Conservation (phyloP, 495 filamentous ascomycete species). For the Podospora conica region DNA sequence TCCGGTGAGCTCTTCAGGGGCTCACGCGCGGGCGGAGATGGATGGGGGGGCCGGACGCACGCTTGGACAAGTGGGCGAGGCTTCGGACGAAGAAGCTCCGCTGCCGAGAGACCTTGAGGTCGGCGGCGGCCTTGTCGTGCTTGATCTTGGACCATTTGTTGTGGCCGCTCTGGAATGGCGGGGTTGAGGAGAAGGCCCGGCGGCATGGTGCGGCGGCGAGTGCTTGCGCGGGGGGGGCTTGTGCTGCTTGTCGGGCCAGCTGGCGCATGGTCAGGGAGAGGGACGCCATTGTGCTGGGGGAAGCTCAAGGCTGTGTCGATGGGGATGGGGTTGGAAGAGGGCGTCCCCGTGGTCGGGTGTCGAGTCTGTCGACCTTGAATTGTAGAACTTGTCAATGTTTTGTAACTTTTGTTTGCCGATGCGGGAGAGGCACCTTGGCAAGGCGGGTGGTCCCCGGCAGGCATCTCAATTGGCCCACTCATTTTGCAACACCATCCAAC, state of each 20-base stretch:
- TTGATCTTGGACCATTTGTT: constrained; percentile 93
- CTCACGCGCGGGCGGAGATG: not conserved
- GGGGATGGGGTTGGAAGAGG: not conserved
- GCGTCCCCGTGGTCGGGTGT: not conserved
- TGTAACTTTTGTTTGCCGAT: not conserved
- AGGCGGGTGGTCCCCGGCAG: not conserved
- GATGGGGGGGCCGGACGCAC: constrained; percentile 29
- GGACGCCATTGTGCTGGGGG: constrained; percentile 16
- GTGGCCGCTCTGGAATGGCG: constrained; percentile 59
- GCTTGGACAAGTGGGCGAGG: constrained; percentile 47
- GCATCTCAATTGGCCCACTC: not conserved
- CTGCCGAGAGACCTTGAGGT: constrained; percentile 50
- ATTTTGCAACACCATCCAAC: not conserved
- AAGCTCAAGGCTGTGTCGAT: not conserved
- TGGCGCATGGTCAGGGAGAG: constrained; percentile 12
- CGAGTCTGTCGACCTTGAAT: not conserved
- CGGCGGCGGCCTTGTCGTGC: constrained; percentile 83
- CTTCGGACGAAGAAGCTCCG: constrained; percentile 42
- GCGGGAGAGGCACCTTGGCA: not conserved
- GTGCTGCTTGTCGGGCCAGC: not conserved
- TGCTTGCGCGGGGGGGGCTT: not conserved
- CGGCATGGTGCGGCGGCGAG: constrained; percentile 44
- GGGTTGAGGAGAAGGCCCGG: constrained; percentile 48
- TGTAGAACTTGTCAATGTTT: not conserved
- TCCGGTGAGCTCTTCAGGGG: constrained; percentile 23